phyloP scores from a whole-genome alignment of 352 stramenopile genomes.

The Saprolegnia diclina region DNA sequence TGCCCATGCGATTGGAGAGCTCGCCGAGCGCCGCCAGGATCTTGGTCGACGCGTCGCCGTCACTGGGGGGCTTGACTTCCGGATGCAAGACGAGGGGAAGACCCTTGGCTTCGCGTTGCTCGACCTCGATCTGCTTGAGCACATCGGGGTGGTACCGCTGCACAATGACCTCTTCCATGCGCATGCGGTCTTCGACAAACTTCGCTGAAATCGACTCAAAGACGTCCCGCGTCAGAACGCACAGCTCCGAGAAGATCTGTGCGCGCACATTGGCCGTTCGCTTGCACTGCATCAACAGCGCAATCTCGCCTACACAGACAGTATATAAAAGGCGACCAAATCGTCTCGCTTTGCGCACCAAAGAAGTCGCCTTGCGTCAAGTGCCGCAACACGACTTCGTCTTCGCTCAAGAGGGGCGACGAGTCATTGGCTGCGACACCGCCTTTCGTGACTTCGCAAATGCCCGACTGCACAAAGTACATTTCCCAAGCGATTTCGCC shows the following conservation, averaged over 20 bases:
- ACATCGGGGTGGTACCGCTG: conserved; percentile 75
- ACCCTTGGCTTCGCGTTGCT: not conserved
- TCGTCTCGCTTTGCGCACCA: too few species aligned
- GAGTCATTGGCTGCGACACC: conserved; percentile 24
- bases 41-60: not conserved
- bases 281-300: conserved; percentile 80
- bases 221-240: conserved; percentile 59
- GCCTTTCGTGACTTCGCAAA: conserved; percentile 79
- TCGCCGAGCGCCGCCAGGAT: not conserved
- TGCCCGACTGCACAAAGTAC: conserved; percentile 80
- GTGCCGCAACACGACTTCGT: not conserved
- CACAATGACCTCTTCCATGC: conserved; percentile 84
- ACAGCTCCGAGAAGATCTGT: conserved; percentile 67
- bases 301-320: conserved; percentile 44
- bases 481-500: conserved; percentile 82
- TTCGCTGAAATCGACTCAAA: conserved; percentile 72
- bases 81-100: not conserved
- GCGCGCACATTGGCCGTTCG: conserved; percentile 71
- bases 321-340: not conserved
- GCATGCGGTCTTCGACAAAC: conserved; percentile 67
- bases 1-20: not conserved
- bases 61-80: not conserved
- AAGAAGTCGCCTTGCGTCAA: conserved; percentile 76
- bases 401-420: not conserved
- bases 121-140: conserved; percentile 39